These are phyloP conservation scores for Rickenella mellea DNA, from an alignment of 768 basidiomycete species.

Conservation along the genomic window DNA sequence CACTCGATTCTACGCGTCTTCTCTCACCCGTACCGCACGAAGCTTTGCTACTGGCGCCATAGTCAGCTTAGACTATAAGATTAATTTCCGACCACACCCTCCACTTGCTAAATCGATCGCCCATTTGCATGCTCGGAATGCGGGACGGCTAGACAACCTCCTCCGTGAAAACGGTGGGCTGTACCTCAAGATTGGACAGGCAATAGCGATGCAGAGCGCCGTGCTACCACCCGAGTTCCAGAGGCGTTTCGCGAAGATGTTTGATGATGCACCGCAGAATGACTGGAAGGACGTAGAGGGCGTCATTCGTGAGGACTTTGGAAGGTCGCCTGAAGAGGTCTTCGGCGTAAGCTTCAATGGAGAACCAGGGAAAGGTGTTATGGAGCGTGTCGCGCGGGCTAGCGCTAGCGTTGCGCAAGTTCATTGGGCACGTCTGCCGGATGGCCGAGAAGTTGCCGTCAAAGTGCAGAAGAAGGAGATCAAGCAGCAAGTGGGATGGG, in stretches of 20 bases:
- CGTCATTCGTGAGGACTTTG: constrained; percentile 62
- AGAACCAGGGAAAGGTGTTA: no score
- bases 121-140: constrained; percentile 77
- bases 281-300: constrained; percentile 57
- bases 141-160: constrained; percentile 63
- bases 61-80: constrained; percentile 77
- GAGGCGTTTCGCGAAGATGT: constrained; percentile 70
- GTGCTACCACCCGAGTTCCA: constrained; percentile 79
- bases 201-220: constrained; percentile 78
- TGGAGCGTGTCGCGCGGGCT: constrained; percentile 69
- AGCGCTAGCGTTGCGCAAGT: constrained; percentile 93
- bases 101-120: constrained; percentile 52
- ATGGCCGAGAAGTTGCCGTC: constrained; percentile 72
- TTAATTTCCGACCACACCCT: constrained; percentile 64
- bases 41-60: constrained; percentile 52
- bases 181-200: constrained; percentile 82
- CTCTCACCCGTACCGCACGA: constrained; percentile 41
- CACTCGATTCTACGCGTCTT: constrained; percentile 45
- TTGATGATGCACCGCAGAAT: constrained; percentile 84
- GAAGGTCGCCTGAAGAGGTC: constrained; percentile 58
- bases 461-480: constrained; percentile 92
- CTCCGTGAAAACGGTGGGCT: constrained; percentile 77
- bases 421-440: constrained; percentile 59
- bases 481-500: constrained; percentile 78
- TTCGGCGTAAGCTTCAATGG: no score